These are phyloP conservation scores for Fusarium tanahbumbuense DNA, from an alignment of 2,329 filamentous ascomycete species.

Conservation along the genomic window DNA sequence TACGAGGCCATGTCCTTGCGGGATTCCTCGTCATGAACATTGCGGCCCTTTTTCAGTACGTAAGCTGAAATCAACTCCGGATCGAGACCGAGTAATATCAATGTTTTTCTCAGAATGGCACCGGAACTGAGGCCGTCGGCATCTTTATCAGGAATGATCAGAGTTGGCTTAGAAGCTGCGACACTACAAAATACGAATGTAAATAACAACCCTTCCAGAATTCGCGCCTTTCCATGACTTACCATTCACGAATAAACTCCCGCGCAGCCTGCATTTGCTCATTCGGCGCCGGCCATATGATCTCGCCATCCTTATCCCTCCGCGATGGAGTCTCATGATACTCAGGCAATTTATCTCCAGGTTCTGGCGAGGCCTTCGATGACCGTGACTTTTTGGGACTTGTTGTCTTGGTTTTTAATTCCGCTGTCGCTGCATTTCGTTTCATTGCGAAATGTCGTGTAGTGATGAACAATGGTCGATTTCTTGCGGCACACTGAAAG, in stretches of 20 bases:
- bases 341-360: not conserved
- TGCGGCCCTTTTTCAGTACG: slow-evolving; percentile 69
- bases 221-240: slow-evolving; percentile 23
- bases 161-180: slow-evolving; percentile 53
- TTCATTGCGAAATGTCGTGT: slow-evolving; percentile 17
- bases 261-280: slow-evolving; percentile 66
- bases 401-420: not conserved
- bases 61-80: slow-evolving; percentile 66
- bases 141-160: slow-evolving; percentile 77
- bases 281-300: slow-evolving; percentile 71
- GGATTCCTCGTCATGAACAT: slow-evolving; percentile 66
- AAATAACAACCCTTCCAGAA: not conserved
- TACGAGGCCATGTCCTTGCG: slow-evolving; percentile 62
- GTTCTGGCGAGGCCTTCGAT: not conserved
- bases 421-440: not conserved
- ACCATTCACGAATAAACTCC: slow-evolving; percentile 69
- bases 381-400: slow-evolving; percentile 14
- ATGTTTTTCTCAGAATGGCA: slow-evolving; percentile 69
- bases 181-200: slow-evolving; percentile 24
- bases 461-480: not conserved
- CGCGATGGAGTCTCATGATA: slow-evolving; percentile 27
- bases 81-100: slow-evolving; percentile 68
- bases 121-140: slow-evolving; percentile 75
- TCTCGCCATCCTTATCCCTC: slow-evolving; percentile 57
- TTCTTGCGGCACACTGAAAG: accelerated